These are phyloP conservation scores for Fonsecaea multimorphosa DNA, from an alignment of 2,329 filamentous ascomycete species.

Conservation along the genomic window DNA sequence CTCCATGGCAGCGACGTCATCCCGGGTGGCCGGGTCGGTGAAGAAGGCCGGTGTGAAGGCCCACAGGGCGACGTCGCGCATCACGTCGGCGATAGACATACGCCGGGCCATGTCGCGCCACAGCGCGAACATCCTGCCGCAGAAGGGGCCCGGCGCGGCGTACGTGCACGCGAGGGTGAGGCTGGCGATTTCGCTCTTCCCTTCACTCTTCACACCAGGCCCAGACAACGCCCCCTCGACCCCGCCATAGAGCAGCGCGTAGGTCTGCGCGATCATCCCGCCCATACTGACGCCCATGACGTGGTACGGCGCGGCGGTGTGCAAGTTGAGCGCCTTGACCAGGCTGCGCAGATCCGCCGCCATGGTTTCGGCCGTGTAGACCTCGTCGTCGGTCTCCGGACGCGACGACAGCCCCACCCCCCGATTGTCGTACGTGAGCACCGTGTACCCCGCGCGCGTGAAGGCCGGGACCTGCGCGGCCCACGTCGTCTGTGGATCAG, in stretches of 20 bases:
- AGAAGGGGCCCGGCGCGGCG: slow-evolving; percentile 27
- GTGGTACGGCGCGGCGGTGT: slow-evolving; percentile 14
- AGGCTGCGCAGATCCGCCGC: slow-evolving; percentile 22
- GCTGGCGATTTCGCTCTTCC: slow-evolving; percentile 14
- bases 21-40: neutral
- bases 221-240: too few species aligned
- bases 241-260: slow-evolving; percentile 17
- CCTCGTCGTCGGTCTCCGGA: slow-evolving; percentile 3
- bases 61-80: slow-evolving; percentile 27
- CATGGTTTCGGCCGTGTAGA: slow-evolving; percentile 23
- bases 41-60: slow-evolving; percentile 27
- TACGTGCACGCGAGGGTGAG: slow-evolving; percentile 28
- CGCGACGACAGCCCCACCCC: slow-evolving; percentile 28
- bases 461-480: slow-evolving; percentile 19
- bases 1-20: slow-evolving; percentile 11
- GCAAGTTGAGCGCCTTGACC: slow-evolving; percentile 11
- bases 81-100: slow-evolving; percentile 24
- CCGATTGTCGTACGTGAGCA: slow-evolving; percentile 32
- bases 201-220: neutral
- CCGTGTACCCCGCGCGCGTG: slow-evolving; percentile 22
- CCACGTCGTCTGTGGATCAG: slow-evolving; percentile 27
- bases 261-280: slow-evolving; percentile 31
- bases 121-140: slow-evolving; percentile 26
- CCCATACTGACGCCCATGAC: slow-evolving; percentile 29
- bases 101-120: slow-evolving; percentile 26